Conservation (phyloP, 139 green algal species). For the Nannochloris sp. region DNA sequence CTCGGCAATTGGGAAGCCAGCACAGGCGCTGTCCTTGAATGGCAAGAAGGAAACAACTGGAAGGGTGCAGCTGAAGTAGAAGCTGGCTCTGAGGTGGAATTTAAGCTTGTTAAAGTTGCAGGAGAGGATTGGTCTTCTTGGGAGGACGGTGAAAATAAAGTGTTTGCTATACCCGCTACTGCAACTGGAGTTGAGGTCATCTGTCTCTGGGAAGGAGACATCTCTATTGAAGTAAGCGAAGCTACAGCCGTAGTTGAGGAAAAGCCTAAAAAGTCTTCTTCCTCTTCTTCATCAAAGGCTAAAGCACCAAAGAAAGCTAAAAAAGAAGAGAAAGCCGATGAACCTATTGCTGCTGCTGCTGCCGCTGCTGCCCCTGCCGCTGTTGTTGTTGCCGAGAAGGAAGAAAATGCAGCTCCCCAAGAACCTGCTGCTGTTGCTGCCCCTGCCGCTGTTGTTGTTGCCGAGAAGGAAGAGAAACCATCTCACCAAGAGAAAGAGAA, state of each 20-base stretch:
- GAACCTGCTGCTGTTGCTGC: too few relatives aligned
- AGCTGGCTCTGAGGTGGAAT: slow-evolving; percentile 4
- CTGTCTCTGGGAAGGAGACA: not conserved
- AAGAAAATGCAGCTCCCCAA: too few relatives aligned
- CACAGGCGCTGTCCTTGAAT: not conserved
- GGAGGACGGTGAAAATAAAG: too few relatives aligned
- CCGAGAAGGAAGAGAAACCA: too few relatives aligned
- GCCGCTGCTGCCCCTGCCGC: too few relatives aligned
- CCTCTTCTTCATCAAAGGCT: not conserved
- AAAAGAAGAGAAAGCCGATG: not conserved
- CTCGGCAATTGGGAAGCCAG: slow-evolving; percentile 8
- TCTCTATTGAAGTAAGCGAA: not conserved
- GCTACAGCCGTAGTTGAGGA: not conserved
- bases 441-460: too few relatives aligned
- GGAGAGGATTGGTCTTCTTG: too few relatives aligned
- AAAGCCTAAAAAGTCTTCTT: too few relatives aligned
- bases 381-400: too few relatives aligned
- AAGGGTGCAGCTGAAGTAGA: not conserved
- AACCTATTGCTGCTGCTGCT: not conserved
- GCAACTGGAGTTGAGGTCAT: not conserved
- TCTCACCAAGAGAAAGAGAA: too few relatives aligned
- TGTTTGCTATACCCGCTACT: not conserved
- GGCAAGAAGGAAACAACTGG: too few relatives aligned
- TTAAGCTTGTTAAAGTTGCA: too few relatives aligned
- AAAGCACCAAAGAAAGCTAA: not conserved